Percentiles rank a stretch among this genome's conserved stretches.
These are phyloP conservation scores for Tanacetum coccineum DNA, from an alignment of 129 eudicot species.

Conservation along the genomic window DNA sequence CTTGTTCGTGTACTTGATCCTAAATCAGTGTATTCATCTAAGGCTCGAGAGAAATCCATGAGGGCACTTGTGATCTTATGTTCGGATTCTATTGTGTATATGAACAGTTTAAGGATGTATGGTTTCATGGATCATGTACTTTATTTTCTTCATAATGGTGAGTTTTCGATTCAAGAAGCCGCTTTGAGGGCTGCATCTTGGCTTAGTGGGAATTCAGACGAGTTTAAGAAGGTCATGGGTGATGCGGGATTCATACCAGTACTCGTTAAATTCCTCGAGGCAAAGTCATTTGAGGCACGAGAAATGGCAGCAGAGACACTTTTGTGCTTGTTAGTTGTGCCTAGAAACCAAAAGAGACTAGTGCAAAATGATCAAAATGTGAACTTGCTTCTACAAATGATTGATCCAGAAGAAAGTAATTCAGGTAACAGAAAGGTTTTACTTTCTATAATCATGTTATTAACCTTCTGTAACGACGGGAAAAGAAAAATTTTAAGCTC, in stretches of 20 bases:
- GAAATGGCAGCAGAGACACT: conserved; percentile 82
- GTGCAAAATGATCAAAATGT: conserved; percentile 69
- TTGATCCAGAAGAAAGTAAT: conserved; percentile 56
- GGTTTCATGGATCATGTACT: conserved; percentile 69
- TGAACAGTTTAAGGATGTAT: conserved; percentile 36
- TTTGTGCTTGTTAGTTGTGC: conserved; percentile 52
- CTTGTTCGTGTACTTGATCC: conserved; percentile 59
- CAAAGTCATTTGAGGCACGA: conserved; percentile 64
- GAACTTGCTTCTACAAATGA: conserved; percentile 48
- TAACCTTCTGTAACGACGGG: conserved; percentile 55
- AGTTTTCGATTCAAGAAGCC: conserved; percentile 61
- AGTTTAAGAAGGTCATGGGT: conserved; percentile 76
- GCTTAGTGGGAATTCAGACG: conserved; percentile 71
- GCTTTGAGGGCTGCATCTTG: conserved; percentile 72
- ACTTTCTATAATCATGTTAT: conserved; percentile 60
- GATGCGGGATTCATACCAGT: conserved; percentile 81
- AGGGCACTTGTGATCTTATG: conserved; percentile 53
- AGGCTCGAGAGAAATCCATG: conserved; percentile 55
- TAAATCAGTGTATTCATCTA: conserved; percentile 44
- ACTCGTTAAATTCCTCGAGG: conserved; percentile 65
- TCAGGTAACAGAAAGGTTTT: conserved; percentile 57
- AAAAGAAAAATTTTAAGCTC: conserved; percentile 61
- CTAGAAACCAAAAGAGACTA: conserved; percentile 65
- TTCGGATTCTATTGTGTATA: conserved; percentile 30
- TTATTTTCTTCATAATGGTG: conserved; percentile 56